phyloP scores from a whole-genome alignment of 2,329 filamentous ascomycete genomes.

The Trichoderma cornu-damae region DNA sequence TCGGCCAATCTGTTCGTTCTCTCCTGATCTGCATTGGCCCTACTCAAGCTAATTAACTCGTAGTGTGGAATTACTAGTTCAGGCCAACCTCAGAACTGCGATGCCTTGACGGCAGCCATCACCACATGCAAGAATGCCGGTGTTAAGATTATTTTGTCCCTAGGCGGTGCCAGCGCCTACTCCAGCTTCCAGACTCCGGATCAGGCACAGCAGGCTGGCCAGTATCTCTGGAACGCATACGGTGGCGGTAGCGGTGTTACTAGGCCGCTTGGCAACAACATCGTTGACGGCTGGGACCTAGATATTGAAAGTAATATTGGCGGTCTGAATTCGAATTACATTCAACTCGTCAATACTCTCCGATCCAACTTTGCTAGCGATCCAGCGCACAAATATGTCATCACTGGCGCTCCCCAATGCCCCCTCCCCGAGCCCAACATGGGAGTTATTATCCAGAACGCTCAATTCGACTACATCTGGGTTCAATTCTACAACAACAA shows the following conservation, averaged over 20 bases:
- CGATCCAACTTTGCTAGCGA: constrained; percentile 24
- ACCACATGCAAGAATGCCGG: constrained; percentile 17
- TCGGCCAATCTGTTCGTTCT: constrained; percentile 31
- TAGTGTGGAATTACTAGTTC: constrained; percentile 31
- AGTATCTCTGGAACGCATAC: constrained; percentile 22
- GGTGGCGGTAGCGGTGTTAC: constrained; percentile 17
- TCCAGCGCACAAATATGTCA: constrained; percentile 33
- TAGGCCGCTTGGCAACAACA: constrained; percentile 26
- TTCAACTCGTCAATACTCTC: constrained; percentile 23
- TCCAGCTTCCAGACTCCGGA: constrained; percentile 16
- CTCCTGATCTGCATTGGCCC: background rate
- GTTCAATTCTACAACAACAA: constrained; percentile 47
- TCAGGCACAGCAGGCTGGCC: constrained; percentile 18
- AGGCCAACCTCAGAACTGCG: constrained; percentile 29
- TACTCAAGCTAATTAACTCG: background rate
- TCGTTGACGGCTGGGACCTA: constrained; percentile 29
- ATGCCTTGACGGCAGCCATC: constrained; percentile 16
- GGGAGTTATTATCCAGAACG: constrained; percentile 36
- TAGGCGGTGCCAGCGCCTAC: constrained; percentile 19
- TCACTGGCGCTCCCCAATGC: constrained; percentile 43
- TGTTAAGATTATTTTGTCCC: constrained; percentile 21
- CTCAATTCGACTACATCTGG: constrained; percentile 34
- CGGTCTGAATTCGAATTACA: constrained; percentile 19
- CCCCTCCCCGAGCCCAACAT: constrained; percentile 35
- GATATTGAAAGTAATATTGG: constrained; percentile 27